Percentiles rank a stretch among this genome's conserved stretches.
phyloP scores from a whole-genome alignment of 148 eudicot genomes.

The Euryodendron excelsum region DNA sequence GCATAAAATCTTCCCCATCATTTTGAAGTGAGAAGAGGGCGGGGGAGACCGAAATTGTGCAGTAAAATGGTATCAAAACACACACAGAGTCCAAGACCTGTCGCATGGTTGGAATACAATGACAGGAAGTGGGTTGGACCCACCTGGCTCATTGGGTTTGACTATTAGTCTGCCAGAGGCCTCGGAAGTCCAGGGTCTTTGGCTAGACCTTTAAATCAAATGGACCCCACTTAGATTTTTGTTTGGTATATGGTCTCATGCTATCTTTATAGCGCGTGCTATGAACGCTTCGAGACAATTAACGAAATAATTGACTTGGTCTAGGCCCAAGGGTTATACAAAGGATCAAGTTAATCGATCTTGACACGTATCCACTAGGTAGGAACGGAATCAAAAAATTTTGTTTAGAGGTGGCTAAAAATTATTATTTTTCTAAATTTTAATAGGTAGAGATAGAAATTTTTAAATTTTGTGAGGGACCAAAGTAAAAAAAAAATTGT shows the following conservation, averaged over 20 bases:
- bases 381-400: no score
- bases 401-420: no score
- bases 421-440: no score
- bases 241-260: background rate
- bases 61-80: background rate
- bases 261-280: background rate
- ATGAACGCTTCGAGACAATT: background rate
- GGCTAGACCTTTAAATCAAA: background rate
- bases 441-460: no score
- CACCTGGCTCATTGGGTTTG: background rate
- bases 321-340: no score
- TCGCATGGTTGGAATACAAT: background rate
- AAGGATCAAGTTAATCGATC: no score
- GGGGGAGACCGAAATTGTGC: background rate
- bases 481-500: no score
- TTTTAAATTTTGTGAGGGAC: no score
- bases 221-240: background rate
- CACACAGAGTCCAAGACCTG: background rate
- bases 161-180: background rate
- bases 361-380: no score
- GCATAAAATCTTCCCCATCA: slow-evolving; percentile 10
- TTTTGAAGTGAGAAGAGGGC: background rate
- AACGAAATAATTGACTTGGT: no score
- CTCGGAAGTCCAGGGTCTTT: background rate
- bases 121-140: background rate